Evolutionary conservation across 805 yeast species (phyloP), one percentile per base, ranked within the genome.

Genomic region (Saccharomycopsis malanga): DNA sequence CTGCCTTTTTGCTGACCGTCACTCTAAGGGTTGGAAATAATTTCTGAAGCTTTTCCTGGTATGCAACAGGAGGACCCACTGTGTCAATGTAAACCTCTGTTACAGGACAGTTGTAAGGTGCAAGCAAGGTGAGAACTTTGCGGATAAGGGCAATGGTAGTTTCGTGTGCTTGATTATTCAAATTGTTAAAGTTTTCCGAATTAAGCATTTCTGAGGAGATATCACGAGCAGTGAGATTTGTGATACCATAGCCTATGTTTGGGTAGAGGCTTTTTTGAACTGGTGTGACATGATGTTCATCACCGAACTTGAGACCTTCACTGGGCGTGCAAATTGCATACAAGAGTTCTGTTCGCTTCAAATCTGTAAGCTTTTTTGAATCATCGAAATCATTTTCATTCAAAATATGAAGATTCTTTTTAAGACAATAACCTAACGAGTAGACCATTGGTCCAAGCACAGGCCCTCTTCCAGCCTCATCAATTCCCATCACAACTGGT

Each of bases 381-480:
- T 93, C 99, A 9, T 91, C 96, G 66, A 93, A 93, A 14, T 88
- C 96, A 54, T 77, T 82, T 27, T 72, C 65, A 22, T 74, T 60
- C 1, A 64, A 58, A 25, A 70, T 73, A 53, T 53, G 61, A 51
- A 66, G 67, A 48, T 76, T 84, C 0, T 67, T 62, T 41, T 73
- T 70, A 10, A 80, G 64, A 53, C 95, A 81, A 60, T 87, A 93
- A 2, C 93, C 80, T 4, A 87, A 70, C 2, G 95, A 95, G 59
- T 93, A 93, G 1, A 93, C 98, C 98, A 93, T 93, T 0, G 98
- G 95, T 0, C 98, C 98, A 35, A 94, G 58, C 0, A 94, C 97
- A 0, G 99, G 99, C 0, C 99, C 99, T 55, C 99, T 73, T 1
- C 99, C 99, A 0, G 99, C 99, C 61, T 93, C 99, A 63, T 93